Evolutionary conservation across 352 stramenopile species (phyloP).

Genomic region (Saprolegnia parasitica): DNA sequence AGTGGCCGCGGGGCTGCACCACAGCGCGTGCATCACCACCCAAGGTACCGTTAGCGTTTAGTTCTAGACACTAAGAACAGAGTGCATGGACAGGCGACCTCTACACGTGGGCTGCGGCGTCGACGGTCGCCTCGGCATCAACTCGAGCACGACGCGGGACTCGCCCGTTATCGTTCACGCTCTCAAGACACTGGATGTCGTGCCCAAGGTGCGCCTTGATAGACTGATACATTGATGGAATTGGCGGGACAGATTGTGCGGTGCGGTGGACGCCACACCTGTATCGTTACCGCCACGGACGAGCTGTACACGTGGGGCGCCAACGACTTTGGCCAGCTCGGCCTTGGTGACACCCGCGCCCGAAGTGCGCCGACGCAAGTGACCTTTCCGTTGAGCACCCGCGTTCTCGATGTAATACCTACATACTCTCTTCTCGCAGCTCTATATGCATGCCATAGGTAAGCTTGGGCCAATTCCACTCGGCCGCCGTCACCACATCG

Average conservation of each 20-base stretch:
- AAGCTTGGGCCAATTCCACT: constrained; percentile 65
- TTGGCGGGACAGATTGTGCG: constrained; percentile 37
- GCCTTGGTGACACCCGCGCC: constrained; percentile 48
- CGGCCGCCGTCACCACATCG: constrained; percentile 44
- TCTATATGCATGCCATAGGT: constrained; percentile 1
- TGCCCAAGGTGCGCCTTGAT: constrained; percentile 10
- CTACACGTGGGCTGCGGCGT: constrained; percentile 69
- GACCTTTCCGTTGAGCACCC: constrained; percentile 35
- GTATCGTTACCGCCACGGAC: constrained; percentile 56
- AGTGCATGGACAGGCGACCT: constrained; percentile 34
- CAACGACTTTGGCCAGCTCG: constrained; percentile 77
- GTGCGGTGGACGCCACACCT: constrained; percentile 64
- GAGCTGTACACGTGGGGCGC: constrained; percentile 73
- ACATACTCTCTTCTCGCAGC: not conserved
- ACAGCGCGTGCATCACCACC: constrained; percentile 64
- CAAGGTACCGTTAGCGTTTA: constrained; percentile 34
- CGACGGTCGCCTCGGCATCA: constrained; percentile 57
- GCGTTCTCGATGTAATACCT: constrained; percentile 44
- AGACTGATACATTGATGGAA: not conserved
- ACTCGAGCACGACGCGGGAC: constrained; percentile 38
- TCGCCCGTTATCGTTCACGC: constrained; percentile 37
- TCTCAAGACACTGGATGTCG: constrained; percentile 41
- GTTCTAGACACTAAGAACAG: not conserved
- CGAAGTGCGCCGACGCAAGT: constrained; percentile 47
- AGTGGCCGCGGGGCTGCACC: constrained; percentile 63